Conservation (phyloP, 345 rosid species). For the Rhodamnia rubescens region DNA sequence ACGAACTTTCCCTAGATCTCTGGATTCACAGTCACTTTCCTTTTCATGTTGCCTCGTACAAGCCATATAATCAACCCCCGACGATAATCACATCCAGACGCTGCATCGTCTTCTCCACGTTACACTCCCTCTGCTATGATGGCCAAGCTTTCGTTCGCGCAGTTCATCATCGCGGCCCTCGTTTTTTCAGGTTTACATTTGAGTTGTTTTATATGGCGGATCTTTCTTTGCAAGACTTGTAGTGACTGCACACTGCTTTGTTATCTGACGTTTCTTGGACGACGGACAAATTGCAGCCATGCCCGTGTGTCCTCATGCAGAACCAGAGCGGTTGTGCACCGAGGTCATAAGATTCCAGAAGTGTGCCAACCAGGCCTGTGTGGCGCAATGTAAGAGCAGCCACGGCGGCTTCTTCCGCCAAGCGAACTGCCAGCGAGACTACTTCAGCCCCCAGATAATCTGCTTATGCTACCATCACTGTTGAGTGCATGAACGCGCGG, state of each 20-base stretch:
- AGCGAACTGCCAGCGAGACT: not conserved
- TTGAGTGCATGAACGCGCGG: not conserved
- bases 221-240: too few species aligned
- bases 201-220: too few species aligned
- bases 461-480: not conserved
- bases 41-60: too few species aligned
- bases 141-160: too few species aligned
- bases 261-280: not conserved
- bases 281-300: not conserved
- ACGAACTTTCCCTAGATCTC: too few species aligned
- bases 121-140: too few species aligned
- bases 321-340: not conserved
- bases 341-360: not conserved
- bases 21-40: too few species aligned
- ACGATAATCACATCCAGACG: too few species aligned
- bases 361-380: not conserved
- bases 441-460: not conserved
- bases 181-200: too few species aligned
- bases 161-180: too few species aligned
- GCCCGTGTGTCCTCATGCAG: not conserved
- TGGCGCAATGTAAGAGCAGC: not conserved
- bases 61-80: too few species aligned
- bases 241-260: not conserved
- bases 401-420: not conserved
- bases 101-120: too few species aligned